phyloP scores from a whole-genome alignment of 2,329 filamentous ascomycete species.

The Orbilia javanica region DNA sequence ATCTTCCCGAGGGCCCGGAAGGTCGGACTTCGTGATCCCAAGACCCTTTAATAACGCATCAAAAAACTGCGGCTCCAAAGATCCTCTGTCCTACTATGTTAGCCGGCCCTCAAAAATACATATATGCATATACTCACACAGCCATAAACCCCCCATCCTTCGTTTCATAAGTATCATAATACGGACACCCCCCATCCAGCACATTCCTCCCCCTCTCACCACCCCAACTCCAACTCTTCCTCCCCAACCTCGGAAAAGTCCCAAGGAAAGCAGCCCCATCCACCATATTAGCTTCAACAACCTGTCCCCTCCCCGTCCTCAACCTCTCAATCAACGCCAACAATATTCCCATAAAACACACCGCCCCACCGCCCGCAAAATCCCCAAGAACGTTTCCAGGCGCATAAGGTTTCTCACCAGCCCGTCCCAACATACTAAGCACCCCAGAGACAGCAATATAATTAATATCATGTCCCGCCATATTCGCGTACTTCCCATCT shows the following conservation, averaged over 20 bases:
- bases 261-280: conserved; percentile 85
- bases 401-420: conserved; percentile 74
- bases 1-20: conserved; percentile 72
- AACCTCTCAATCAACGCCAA: conserved; percentile 79
- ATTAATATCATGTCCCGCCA: conserved; percentile 71
- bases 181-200: conserved; percentile 86
- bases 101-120: neutral
- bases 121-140: conserved; percentile 66
- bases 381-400: conserved; percentile 89
- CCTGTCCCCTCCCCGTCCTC: conserved; percentile 78
- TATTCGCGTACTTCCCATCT: conserved; percentile 78
- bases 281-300: conserved; percentile 97
- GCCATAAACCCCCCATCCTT: conserved; percentile 83
- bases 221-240: conserved; percentile 74
- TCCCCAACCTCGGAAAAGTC: conserved; percentile 78
- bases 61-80: conserved; percentile 90
- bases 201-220: conserved; percentile 74
- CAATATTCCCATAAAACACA: conserved; percentile 83
- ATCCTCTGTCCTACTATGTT: conserved; percentile 72
- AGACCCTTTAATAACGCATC: conserved; percentile 76
- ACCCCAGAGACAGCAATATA: conserved; percentile 91
- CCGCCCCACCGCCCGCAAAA: conserved; percentile 88
- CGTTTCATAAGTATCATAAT: conserved; percentile 90
- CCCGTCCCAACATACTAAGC: conserved; percentile 76
- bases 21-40: conserved; percentile 69